Base-by-base conservation (phyloP, 2,329 filamentous ascomycete species). In the Proliferodiscus dingleyae region DNA sequence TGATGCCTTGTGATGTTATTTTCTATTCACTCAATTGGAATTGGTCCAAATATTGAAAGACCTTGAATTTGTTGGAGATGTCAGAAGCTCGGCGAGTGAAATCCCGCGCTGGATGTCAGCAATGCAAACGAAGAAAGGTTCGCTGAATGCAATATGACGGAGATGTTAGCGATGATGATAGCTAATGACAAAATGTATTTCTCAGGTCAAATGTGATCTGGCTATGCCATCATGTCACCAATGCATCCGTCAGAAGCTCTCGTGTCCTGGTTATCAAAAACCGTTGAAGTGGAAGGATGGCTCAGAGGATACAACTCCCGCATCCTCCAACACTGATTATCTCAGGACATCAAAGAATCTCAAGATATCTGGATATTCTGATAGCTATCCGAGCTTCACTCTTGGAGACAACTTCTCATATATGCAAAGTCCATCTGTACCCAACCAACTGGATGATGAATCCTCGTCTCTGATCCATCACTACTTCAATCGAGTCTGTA, bases 81-180 rank as follows among this genome's bases (percentile, higher is more conserved):
- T 40, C 46, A 9, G 46, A 48, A 19, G 41, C 46, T 4, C 46
- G 46, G 19, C 41, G 46, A 8, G 15, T 48, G 2, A 48, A 48
- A 36, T 48, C 46, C 30, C 46, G 46, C 33, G 37, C 46, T 28
- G 46, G 46, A 28, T 48, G 46, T 24, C 19, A 19, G 23, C 46
- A 48, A 26, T 48, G 46, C 18, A 48, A 48, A 37, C 33, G 46
- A 21, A 19, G 46, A 37, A 43, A 39, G 46, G 46, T 48, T 29
- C 24, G 33, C 22, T 16, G 11, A 11, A 21, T 32, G n/a, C 30
- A 23, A 11, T n/a, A n/a, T n/a, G n/a, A n/a, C n/a, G n/a, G n/a
- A 9, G 15, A 2, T 9, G 18, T 30, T 26, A 13, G 10, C 3
- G 13, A 32, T 6, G n/a, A n/a, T 13, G 6, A 15, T 7, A n/a